Evolutionary conservation across 1,284 basidiomycete genomes (phyloP).

Genomic region (Leccinum griseonigrum): DNA sequence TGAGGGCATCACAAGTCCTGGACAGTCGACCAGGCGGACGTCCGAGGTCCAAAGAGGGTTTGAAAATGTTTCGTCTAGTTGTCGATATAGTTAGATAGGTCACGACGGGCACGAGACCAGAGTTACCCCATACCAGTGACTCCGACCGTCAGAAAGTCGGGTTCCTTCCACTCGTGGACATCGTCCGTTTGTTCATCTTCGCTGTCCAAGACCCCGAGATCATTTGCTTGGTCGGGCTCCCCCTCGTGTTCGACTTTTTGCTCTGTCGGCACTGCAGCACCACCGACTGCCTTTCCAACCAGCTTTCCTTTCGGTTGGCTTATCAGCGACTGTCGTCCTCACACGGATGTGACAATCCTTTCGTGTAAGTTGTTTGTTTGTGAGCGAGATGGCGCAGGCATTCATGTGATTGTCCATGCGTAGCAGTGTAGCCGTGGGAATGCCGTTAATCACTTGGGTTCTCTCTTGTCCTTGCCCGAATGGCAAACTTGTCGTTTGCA

Average conservation of each 20-base stretch:
- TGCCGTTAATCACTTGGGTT: constrained; percentile 3
- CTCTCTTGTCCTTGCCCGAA: constrained; percentile 2
- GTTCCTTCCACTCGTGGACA: constrained; percentile 36
- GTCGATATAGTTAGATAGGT: too few relatives aligned
- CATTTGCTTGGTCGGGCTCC: constrained; percentile 17
- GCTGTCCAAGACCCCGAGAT: constrained; percentile 16
- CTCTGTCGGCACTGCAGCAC: too few relatives aligned
- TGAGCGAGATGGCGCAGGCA: neutral
- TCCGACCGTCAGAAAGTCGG: constrained; percentile 75
- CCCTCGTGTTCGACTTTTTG: constrained; percentile 1
- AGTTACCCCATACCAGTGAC: constrained; percentile 58
- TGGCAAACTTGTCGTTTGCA: constrained; percentile 14
- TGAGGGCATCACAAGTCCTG: constrained; percentile 82
- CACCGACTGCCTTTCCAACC: constrained; percentile 42
- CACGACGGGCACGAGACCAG: neutral
- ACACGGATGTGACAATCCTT: neutral
- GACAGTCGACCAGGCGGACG: constrained; percentile 83
- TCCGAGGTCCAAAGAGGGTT: constrained; percentile 85
- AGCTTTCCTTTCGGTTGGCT: constrained; percentile 33
- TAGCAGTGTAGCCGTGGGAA: constrained; percentile 21
- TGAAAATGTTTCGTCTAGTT: constrained; percentile 31
- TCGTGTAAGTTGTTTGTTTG: constrained; percentile 4
- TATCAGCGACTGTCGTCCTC: neutral
- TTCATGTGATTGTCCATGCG: neutral
- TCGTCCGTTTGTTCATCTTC: constrained; percentile 20